These are phyloP conservation scores for Mycena amicta DNA, from an alignment of 768 basidiomycete species.

Conservation along the genomic window DNA sequence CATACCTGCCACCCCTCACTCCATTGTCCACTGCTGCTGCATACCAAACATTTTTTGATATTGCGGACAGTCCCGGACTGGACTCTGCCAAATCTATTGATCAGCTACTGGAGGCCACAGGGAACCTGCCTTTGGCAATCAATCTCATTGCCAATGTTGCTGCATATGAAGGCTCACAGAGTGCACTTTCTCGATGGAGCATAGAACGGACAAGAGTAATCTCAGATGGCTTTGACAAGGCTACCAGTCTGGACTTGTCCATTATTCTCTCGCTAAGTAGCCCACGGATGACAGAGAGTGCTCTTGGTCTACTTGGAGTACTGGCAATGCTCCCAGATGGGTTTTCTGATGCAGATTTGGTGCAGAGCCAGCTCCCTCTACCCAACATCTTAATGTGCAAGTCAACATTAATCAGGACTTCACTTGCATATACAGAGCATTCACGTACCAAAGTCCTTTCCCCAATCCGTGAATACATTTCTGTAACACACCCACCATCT, in stretches of 20 bases:
- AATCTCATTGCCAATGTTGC: conserved; percentile 4
- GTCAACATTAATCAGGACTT: background rate
- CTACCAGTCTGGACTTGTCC: conserved; percentile 1
- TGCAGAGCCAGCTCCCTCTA: background rate
- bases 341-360: conserved; percentile 3
- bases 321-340: conserved; percentile 7
- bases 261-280: background rate
- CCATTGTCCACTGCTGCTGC: background rate
- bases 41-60: conserved; percentile 5
- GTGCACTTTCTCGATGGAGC: background rate
- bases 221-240: conserved; percentile 10
- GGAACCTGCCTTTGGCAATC: conserved; percentile 4
- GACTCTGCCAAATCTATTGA: background rate
- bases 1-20: background rate
- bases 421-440: conserved; percentile 1
- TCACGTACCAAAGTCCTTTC: background rate
- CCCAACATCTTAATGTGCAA: background rate
- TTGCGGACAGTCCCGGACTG: background rate
- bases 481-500: background rate
- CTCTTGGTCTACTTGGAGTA: background rate
- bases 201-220: background rate
- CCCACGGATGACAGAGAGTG: conserved; percentile 1
- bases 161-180: conserved; percentile 3
- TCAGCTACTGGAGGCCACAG: conserved; percentile 1
- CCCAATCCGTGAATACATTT: conserved; percentile 2